A percentile compares a stretch with the other conserved stretches of the same genome.
phyloP scores from a whole-genome alignment of 208 protist species.

The Porcisia deanei region DNA sequence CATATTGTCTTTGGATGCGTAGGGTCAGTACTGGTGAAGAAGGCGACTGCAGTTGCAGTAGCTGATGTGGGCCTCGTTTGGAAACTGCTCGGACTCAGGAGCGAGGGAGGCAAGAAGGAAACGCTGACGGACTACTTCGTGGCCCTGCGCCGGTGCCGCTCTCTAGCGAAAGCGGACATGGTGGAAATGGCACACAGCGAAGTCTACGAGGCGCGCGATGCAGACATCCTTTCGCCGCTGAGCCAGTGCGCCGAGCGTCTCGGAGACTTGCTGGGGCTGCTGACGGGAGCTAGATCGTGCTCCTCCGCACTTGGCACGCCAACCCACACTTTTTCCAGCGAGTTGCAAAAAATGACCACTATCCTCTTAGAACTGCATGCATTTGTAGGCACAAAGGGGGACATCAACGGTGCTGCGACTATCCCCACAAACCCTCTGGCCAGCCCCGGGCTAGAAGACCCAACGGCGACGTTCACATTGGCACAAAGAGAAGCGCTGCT shows the following conservation, averaged over 20 bases:
- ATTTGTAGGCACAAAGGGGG: not conserved
- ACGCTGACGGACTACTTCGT: conserved; percentile 23
- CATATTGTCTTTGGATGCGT: conserved; percentile 43
- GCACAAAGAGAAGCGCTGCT: conserved; percentile 27
- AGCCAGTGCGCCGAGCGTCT: not conserved
- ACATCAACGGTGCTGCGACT: not conserved
- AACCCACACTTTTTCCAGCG: not conserved
- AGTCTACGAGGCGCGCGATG: not conserved
- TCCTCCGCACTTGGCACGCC: not conserved
- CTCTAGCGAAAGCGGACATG: conserved; percentile 4
- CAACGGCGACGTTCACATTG: not conserved
- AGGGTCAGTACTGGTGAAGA: conserved; percentile 43
- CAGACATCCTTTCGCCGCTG: not conserved
- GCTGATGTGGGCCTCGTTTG: conserved; percentile 31
- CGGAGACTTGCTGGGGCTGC: not conserved
- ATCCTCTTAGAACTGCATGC: conserved; percentile 7
- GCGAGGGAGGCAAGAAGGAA: conserved; percentile 12
- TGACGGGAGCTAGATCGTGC: not conserved
- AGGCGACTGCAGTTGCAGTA: conserved; percentile 39
- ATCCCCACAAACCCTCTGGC: not conserved
- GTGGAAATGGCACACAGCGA: not conserved
- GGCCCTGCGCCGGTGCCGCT: conserved; percentile 24
- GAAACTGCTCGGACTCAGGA: conserved; percentile 21
- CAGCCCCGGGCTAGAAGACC: not conserved
- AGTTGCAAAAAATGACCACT: not conserved